phyloP scores from a whole-genome alignment of 2,329 filamentous ascomycete genomes.

The Monosporascus sp. region DNA sequence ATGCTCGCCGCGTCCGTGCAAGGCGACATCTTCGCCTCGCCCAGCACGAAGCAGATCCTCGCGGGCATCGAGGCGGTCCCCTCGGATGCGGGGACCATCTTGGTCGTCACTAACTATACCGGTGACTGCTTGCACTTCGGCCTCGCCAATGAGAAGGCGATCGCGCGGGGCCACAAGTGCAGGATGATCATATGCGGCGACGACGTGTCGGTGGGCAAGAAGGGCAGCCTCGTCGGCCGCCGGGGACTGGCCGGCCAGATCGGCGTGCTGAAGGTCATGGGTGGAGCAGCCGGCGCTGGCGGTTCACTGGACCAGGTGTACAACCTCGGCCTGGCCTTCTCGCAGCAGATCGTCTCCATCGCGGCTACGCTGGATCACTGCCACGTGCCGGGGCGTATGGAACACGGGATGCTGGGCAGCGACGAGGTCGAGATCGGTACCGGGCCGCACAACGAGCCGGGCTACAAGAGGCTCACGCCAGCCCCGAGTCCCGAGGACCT shows the following conservation, averaged over 20 bases:
- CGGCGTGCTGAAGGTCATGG: slow-evolving; percentile 53
- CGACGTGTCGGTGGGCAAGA: slow-evolving; percentile 59
- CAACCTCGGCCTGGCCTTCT: slow-evolving; percentile 44
- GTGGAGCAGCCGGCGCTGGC: slow-evolving; percentile 43
- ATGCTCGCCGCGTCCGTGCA: slow-evolving; percentile 57
- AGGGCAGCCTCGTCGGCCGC: slow-evolving; percentile 53
- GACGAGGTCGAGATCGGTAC: slow-evolving; percentile 60
- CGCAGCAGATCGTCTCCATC: slow-evolving; percentile 50
- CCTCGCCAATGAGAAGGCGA: slow-evolving; percentile 53
- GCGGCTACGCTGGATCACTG: slow-evolving; percentile 57
- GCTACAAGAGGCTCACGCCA: slow-evolving; percentile 51
- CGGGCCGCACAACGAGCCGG: slow-evolving; percentile 64
- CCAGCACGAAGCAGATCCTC: slow-evolving; percentile 58
- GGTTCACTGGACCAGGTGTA: slow-evolving; percentile 46
- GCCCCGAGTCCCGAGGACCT: slow-evolving; percentile 43
- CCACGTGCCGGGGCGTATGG: slow-evolving; percentile 49
- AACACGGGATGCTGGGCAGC: slow-evolving; percentile 42
- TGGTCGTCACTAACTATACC: slow-evolving; percentile 62
- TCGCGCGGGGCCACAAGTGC: slow-evolving; percentile 48
- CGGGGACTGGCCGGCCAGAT: slow-evolving; percentile 59
- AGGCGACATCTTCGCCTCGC: slow-evolving; percentile 61
- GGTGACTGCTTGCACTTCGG: slow-evolving; percentile 61
- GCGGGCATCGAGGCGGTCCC: slow-evolving; percentile 52
- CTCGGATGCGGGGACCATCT: slow-evolving; percentile 50
- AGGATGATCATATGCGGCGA: slow-evolving; percentile 59